Base-by-base conservation (phyloP, 345 rosid species). In the Eutrema yunnanense region DNA sequence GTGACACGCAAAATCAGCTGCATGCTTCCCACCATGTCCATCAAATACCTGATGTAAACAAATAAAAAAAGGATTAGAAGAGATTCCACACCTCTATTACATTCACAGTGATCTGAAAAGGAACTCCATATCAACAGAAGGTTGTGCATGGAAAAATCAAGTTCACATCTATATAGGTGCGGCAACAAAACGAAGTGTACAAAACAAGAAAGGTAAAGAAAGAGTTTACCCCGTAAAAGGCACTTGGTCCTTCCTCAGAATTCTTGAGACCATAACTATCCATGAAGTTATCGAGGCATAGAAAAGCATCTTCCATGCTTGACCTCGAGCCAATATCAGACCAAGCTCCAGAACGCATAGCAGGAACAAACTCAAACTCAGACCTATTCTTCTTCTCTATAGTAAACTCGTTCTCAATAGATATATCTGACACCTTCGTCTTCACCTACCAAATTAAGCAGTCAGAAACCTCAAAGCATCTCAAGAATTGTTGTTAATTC, bases 1-100 rank as follows among this genome's bases (percentile, higher is more conserved):
- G 71, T 29, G 9, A 85, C 88, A 52, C 42, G 92, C 90, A 75
- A 88, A 91, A 40, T 90, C 89, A 40, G 98, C 97, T 22, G 98
- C 98, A 80, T 90, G 93, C 77, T 87, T 90, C 67, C 98, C 97
- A 27, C 89, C 96, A 80, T 92, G 97, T 33, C 98, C 97, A 79
- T 92, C 98, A 78, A 92, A 88, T 6, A 88, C 83, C 90, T 88
- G 69, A 60, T 8, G 54, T 6, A 57, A 41, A 27, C 12, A 57
- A 33, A 22, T 1, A 32, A 32, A 32, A 32, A 64, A 3, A 2
- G 0, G 30, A 50, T 52, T 26, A 34, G 53, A 29, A 34, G 53
- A 52, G 52, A 69, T 42, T 27, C 37, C 37, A 54, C 0, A 57
- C 27, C 14, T 62, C 5, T 1, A 51, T 5, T 26, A 13, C 12